Conservation (phyloP, 2,329 filamentous ascomycete species). For the Penicillium sp. region DNA sequence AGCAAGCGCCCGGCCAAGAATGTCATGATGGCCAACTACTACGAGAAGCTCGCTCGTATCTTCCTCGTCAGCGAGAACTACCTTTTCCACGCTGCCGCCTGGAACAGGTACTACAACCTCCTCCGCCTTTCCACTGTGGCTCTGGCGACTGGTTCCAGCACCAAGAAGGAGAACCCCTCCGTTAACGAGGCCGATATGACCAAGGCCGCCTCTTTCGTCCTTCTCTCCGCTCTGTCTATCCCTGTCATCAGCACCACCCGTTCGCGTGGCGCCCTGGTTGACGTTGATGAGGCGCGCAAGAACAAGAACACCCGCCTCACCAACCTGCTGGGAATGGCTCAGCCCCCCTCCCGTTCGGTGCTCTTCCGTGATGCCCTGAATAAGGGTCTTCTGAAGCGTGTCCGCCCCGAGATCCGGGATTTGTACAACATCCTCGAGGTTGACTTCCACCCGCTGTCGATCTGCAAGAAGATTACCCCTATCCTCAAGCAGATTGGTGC, state of each 20-base stretch:
- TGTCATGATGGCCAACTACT: slow-evolving; percentile 99
- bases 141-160: slow-evolving; percentile 80
- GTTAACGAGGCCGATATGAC: slow-evolving; percentile 88
- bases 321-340: slow-evolving; percentile 90
- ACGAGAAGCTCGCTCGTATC: slow-evolving; percentile 97
- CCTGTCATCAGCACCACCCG: slow-evolving; percentile 98
- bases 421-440: slow-evolving; percentile 99
- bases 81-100: slow-evolving; percentile 96
- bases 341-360: slow-evolving; percentile 82
- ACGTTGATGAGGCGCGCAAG: slow-evolving; percentile 95
- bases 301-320: slow-evolving; percentile 98
- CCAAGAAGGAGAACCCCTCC: slow-evolving; percentile 92
- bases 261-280: slow-evolving; percentile 92
- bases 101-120: slow-evolving; percentile 96
- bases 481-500: slow-evolving; percentile 92
- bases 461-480: slow-evolving; percentile 98
- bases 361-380: slow-evolving; percentile 95
- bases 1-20: slow-evolving; percentile 99
- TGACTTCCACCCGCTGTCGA: slow-evolving; percentile 97
- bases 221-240: slow-evolving; percentile 94
- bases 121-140: slow-evolving; percentile 86
- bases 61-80: slow-evolving; percentile 99
- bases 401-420: slow-evolving; percentile 90
- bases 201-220: slow-evolving; percentile 92
- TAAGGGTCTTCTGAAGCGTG: slow-evolving; percentile 92